phyloP scores from a whole-genome alignment of 441 rosid genomes.

The Populus hybrid region DNA sequence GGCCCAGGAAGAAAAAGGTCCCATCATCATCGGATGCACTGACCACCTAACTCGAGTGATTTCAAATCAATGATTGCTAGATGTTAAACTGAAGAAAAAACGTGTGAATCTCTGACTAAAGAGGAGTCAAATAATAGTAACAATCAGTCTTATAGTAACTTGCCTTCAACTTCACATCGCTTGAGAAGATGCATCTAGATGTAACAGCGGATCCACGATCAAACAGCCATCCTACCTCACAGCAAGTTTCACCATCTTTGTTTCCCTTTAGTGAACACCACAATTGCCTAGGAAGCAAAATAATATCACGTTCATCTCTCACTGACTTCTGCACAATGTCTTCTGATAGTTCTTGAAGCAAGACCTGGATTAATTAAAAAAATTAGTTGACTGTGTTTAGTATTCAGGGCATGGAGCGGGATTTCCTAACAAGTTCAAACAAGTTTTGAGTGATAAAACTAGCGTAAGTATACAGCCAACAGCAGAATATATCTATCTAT shows the following conservation, averaged over 20 bases:
- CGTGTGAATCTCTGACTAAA: neutral
- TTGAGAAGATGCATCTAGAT: constrained; percentile 58
- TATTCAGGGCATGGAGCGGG: neutral
- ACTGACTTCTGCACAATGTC: constrained; percentile 34
- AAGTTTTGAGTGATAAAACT: neutral
- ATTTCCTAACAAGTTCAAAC: neutral
- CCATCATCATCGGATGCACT: neutral
- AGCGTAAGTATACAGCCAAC: neutral
- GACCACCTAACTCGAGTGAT: neutral
- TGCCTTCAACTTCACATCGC: constrained; percentile 50
- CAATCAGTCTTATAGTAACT: neutral
- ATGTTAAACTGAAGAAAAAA: neutral
- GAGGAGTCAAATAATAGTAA: neutral
- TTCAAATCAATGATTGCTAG: neutral
- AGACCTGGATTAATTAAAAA: constrained; percentile 31
- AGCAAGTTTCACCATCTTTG: constrained; percentile 38
- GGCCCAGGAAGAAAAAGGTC: neutral
- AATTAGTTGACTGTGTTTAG: neutral
- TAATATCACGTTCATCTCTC: constrained; percentile 49
- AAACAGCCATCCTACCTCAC: constrained; percentile 71
- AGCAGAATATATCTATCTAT: neutral
- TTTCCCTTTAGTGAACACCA: constrained; percentile 34
- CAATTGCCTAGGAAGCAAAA: constrained; percentile 60
- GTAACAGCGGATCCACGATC: constrained; percentile 46
- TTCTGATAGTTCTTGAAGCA: constrained; percentile 43